Percentiles rank a stretch among this genome's conserved stretches.
Conservation (phyloP, 371 early-diverging fungal species). For the Batkoa obscura region DNA sequence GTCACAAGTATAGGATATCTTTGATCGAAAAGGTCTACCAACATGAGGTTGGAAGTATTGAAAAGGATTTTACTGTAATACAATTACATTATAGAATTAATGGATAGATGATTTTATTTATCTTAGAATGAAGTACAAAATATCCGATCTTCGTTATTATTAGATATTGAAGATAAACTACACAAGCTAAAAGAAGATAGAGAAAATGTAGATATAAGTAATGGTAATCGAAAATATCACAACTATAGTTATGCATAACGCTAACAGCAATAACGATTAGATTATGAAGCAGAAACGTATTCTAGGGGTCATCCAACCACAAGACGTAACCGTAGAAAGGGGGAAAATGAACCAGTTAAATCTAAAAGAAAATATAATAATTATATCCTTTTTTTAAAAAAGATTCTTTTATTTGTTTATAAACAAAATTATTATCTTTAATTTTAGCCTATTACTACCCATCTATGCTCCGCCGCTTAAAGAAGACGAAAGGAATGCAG, state of each 20-base stretch:
- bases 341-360: neutral
- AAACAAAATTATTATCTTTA: no score
- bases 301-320: neutral
- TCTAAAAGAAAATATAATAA: neutral
- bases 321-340: neutral
- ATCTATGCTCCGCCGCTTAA: no score
- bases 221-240: neutral
- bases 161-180: neutral
- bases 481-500: no score
- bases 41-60: neutral
- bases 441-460: no score
- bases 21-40: neutral
- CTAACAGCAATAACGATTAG: no score
- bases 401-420: no score
- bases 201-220: neutral
- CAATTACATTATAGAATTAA: neutral
- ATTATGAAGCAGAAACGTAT: neutral
- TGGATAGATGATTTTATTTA: no score
- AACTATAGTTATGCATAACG: neutral
- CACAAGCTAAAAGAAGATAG: neutral
- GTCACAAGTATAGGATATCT: neutral
- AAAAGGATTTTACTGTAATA: neutral
- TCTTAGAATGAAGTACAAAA: neutral
- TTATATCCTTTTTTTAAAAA: slow-evolving; percentile 1
- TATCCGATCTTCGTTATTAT: neutral